Conservation (phyloP, 2,329 filamentous ascomycete species). For the Purpureocillium takamizusanense region DNA sequence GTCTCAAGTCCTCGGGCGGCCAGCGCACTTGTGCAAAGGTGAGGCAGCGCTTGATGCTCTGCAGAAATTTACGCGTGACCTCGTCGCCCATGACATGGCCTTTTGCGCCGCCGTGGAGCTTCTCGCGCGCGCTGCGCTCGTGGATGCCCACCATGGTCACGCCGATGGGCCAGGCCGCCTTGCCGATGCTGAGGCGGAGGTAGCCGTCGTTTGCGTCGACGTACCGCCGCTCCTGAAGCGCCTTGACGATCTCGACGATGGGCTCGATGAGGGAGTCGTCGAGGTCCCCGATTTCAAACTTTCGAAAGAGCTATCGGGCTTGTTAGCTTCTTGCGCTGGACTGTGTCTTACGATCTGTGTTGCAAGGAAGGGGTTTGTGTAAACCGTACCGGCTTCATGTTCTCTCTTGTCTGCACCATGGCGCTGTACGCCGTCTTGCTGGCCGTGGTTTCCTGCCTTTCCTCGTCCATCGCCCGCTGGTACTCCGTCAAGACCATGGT, state of each 20-base stretch:
- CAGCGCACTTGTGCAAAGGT: slow-evolving; percentile 96
- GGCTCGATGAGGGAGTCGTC: slow-evolving; percentile 72
- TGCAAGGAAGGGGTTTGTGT: too few relatives aligned
- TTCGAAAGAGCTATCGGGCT: slow-evolving; percentile 60
- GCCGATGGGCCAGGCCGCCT: slow-evolving; percentile 97
- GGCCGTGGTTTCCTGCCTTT: slow-evolving; percentile 55
- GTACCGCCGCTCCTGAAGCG: slow-evolving; percentile 83
- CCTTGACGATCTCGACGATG: slow-evolving; percentile 83
- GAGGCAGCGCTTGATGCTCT: slow-evolving; percentile 94
- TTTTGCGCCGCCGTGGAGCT: slow-evolving; percentile 78
- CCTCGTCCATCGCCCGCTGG: slow-evolving; percentile 65
- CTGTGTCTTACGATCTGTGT: too few relatives aligned
- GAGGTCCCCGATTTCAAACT: slow-evolving; percentile 73
- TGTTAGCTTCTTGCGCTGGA: neutral
- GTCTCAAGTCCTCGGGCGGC: slow-evolving; percentile 85
- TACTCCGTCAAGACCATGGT: slow-evolving; percentile 91
- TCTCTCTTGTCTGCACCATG: slow-evolving; percentile 80
- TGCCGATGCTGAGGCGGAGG: slow-evolving; percentile 83
- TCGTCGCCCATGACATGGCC: slow-evolving; percentile 98
- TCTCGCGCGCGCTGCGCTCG: slow-evolving; percentile 90
- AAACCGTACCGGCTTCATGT: slow-evolving; percentile 62
- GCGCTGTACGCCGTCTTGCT: slow-evolving; percentile 75
- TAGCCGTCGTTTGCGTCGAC: slow-evolving; percentile 97
- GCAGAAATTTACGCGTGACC: slow-evolving; percentile 86
- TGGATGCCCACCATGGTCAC: slow-evolving; percentile 99